Evolutionary conservation across 306 rosid genomes (phyloP), one percentile per base, ranked within the genome.

Genomic region (Boehmeria nivea): DNA sequence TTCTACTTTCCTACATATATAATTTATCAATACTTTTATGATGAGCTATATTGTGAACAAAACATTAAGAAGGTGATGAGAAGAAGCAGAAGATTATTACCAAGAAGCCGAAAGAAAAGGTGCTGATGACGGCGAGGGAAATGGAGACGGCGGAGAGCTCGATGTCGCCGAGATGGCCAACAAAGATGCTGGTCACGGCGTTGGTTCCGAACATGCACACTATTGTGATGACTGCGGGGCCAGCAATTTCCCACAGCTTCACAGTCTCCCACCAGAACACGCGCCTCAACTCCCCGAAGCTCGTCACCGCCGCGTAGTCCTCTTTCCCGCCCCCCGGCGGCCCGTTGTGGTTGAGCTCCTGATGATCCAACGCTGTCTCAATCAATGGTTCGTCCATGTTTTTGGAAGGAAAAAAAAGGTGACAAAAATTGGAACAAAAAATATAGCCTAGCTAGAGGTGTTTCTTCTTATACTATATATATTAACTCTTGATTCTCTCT

Each of bases 91-190:
- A 27, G 17, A 17, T 12, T 19, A 25, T 15, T 23, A 63, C 78
- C 87, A 83, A 38, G 49, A 84, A 76, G 42, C 90, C 96, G 34
- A 62, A 82, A 63, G 82, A 71, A 51, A 88, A 88, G 23, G 84
- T 76, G 42, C 82, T 78, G 23, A 88, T 50, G 26, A 84, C 86
- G 4, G 84, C 54, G 57, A 84, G 76, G 34, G 82, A 64, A 1
- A 88, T 76, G 46, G 90, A 61, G 27, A 88, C n/a, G 1, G 84
- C 94, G 19, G 96, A 80, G 65, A 88, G 90, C 55, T 88, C 76
- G 17, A 82, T 2, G 0, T 69, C 78, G 0, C 96, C 94, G 15
- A 84, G 66, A 48, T 88, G 96, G 3, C 96, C 96, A 25, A 72
- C 86, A 58, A 84, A 82, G 18, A 84, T 64, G 43, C 12, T 70